Evolutionary conservation across 2,329 filamentous ascomycete genomes (phyloP).

Genomic region (Arthrobotrys musiformis): DNA sequence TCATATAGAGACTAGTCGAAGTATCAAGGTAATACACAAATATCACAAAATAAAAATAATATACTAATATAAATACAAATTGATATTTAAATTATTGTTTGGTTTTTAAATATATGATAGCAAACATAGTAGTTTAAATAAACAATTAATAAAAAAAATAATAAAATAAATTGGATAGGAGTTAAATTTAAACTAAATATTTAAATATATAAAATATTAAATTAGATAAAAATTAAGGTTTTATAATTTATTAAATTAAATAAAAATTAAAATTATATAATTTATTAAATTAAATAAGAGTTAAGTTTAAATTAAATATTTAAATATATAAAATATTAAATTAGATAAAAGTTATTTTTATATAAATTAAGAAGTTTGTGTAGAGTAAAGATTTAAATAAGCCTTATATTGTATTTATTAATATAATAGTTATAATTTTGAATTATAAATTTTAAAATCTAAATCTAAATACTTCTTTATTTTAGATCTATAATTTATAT

Average conservation of each 20-base stretch:
- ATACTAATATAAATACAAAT: background rate
- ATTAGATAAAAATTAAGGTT: background rate
- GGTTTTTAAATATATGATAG: background rate
- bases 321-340: background rate
- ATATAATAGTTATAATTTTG: background rate
- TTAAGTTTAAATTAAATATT: background rate
- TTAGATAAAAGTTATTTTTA: background rate
- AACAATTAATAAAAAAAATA: background rate
- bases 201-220: background rate
- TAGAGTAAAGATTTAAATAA: background rate
- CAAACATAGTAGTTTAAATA: background rate
- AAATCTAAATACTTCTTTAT: background rate
- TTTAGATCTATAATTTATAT: background rate
- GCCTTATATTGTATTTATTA: too few species aligned
- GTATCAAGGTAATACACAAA: background rate
- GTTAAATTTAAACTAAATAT: conserved; percentile 1
- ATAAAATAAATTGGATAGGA: background rate
- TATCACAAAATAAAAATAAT: background rate
- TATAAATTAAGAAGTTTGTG: background rate
- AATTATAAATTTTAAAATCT: background rate
- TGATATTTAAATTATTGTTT: background rate
- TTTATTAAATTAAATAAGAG: background rate
- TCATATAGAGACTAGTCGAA: background rate
- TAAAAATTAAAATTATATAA: background rate
- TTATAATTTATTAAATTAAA: background rate